Evolutionary conservation across 2,329 filamentous ascomycete genomes (phyloP).

Genomic region (Biscogniauxia marginata): DNA sequence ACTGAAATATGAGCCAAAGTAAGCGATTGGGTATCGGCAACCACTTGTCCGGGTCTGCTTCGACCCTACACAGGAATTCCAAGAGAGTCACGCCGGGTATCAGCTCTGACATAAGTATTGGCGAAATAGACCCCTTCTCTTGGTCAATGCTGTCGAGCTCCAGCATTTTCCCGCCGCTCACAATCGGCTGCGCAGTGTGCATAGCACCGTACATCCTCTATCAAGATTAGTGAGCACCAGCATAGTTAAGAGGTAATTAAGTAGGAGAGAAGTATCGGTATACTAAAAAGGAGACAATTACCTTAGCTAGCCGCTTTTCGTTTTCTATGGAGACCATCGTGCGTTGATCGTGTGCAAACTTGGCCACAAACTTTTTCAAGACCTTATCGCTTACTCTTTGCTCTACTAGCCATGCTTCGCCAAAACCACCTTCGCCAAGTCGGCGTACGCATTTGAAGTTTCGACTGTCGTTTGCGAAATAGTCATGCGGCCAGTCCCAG

Average conservation of each 20-base stretch:
- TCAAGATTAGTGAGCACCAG: neutral
- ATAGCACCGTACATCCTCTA: neutral
- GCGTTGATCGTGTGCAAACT: neutral
- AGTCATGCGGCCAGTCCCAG: neutral
- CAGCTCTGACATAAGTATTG: neutral
- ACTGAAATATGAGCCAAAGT: neutral
- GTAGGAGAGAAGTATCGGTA: too few relatives aligned
- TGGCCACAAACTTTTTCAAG: neutral
- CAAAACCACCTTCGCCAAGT: neutral
- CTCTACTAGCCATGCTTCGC: neutral
- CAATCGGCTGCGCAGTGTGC: neutral
- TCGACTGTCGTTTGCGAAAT: neutral
- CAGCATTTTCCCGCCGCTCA: neutral
- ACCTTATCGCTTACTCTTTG: neutral
- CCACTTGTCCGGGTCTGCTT: neutral
- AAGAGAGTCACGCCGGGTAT: neutral
- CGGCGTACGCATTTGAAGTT: neutral
- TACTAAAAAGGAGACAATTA: too few relatives aligned
- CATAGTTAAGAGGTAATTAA: too few relatives aligned
- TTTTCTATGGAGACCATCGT: neutral
- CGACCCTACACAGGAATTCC: neutral
- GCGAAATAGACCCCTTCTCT: neutral
- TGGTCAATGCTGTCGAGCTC: neutral
- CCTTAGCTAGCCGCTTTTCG: neutral
- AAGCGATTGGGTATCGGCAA: neutral